Base-by-base conservation (phyloP, 306 rosid species). In the Delonix regia region DNA sequence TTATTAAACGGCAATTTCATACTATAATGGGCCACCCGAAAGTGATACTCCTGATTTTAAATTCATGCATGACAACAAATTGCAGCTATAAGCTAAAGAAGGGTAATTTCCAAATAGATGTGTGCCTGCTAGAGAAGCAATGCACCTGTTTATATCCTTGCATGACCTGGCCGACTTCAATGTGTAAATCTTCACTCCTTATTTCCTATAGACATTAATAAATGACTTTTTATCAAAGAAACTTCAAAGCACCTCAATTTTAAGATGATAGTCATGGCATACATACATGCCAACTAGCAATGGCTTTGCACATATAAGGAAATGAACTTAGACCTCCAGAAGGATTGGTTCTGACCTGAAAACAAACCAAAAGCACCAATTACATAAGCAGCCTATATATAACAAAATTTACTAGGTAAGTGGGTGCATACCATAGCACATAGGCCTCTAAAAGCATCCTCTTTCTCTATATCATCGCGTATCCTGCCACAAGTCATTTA, bases 201-300 rank as follows among this genome's bases (percentile, higher is more conserved):
- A 96, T 93, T 96, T 93, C 99, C 99, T 96, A 79, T 4, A 71
- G 75, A 73, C n/a, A 61, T 16, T 77, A 21, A 76, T 18, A 57
- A 59, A 78, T 55, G 36, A 73, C 63, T 30, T 74, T 81, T 72
- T 71, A 16, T 68, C 25, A 66, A 36, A 82, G 55, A 73, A 74
- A 39, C 57, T 45, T 39, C 34, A 69, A 15, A 25, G 38, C 62
- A 73, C 25, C 76, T 66, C 28, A 63, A 79, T 34, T 68, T 60
- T 47, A 13, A 64, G 36, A 73, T 45, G 78, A 77, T 51, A 28
- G 57, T 13, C 41, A 34, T 21, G 71, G 76, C 22, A 80, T 73
- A 78, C 98, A 83, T 91, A 96, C 99, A 85, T 96, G 93, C 99
- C 99, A 96, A 90, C 99, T 96, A 73, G 98, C 99, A 84, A 96